Evolutionary conservation across 1,284 basidiomycete species (phyloP), one percentile per base, ranked within the genome.

Genomic region (Apiotrichum brassicae): DNA sequence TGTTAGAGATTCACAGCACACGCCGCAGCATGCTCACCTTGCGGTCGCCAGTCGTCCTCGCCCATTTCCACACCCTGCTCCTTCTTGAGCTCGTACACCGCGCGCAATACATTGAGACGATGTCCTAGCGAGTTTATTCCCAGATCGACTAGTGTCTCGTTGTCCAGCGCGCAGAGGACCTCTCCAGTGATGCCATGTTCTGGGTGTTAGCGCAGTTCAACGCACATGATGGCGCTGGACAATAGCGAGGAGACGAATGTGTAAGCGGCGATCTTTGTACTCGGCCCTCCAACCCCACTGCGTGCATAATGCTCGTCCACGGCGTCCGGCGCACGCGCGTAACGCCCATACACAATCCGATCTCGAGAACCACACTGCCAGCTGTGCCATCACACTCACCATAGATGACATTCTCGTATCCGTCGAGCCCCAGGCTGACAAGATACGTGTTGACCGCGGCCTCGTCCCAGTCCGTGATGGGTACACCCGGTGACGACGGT

Each of bases 101-200:
- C 83, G 70, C 90, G 90, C 63, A 97, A 81, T 56, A 97, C 88
- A 28, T 85, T 78, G 20, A 97, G 75, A 41, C 92, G 78, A 73
- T 94, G 90, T 8, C 92, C 91, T 57, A 95, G 81, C 32, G 85
- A 87, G 19, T 80, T 66, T 40, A 97, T 81, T 6, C 92, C 92
- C 51, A 95, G 76, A 48, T 87, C 84, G 71, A 87, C 88, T 57
- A 97, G 80, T 3, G 81, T 74, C 37, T 91, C 86, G 41, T 83
- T 79, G 69, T 91, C 86, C 37, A 95, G 78, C 60, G 86, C 77
- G 54, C 85, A 82, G 16, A 97, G 78, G 2, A 90, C 83, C 59
- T 94, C 89, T 48, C 92, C 92, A 6, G 85, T 85, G 60, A 97
- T 87, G 56, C 82, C 84, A 71, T 97, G 87, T 69, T 92, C 92